Base-by-base conservation (phyloP, 108 stramenopile genomes). In the Schizochytrium sp. region DNA sequence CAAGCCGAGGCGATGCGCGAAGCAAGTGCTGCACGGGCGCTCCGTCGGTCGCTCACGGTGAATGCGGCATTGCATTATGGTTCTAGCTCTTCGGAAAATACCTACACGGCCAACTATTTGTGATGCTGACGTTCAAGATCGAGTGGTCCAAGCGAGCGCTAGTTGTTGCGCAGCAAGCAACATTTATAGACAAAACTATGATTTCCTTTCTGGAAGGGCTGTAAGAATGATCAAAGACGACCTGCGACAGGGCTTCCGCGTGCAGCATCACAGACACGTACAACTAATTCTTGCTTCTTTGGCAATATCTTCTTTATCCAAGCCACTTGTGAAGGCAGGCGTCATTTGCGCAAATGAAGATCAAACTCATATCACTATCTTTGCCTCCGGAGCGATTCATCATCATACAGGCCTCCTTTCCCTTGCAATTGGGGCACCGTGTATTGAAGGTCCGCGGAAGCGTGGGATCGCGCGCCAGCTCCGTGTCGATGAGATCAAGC, bases 311-410 rank as follows among this genome's bases (percentile, higher is more conserved):
- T 59, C n/a, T 8, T 45, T 83, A 83, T 12, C 51, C 51, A 23
- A 83, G 45, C 76, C 76, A 83, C 51, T 83, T 83, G 76, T 83
- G 45, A 6, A 83, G 51, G 23, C 76, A 83, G n/a, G 76, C 76
- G 48, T 83, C 76, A 23, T 83, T 83, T 6, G 48, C 45, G 23
- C 76, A 83, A 12, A 83, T 53, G 23, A 83, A 83, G 23, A 83
- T 83, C 18, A 83, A 45, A 83, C 48, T 53, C 76, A 83, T 83
- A 4, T 83, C 76, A 34, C 51, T 53, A 34, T 53, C 76, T 23
- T 83, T 83, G 51, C 76, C 76, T 8, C 76, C 76, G n/a, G 76
- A 83, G 6, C 76, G 76, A 45, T 47, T 53, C 76, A 83, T 83
- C 48, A 83, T 53, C 48, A 83, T 53, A 4, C 45, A 47, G 23